These are phyloP conservation scores for Tetrahymena borealis DNA, from an alignment of 73 alveolate species.

Conservation along the genomic window DNA sequence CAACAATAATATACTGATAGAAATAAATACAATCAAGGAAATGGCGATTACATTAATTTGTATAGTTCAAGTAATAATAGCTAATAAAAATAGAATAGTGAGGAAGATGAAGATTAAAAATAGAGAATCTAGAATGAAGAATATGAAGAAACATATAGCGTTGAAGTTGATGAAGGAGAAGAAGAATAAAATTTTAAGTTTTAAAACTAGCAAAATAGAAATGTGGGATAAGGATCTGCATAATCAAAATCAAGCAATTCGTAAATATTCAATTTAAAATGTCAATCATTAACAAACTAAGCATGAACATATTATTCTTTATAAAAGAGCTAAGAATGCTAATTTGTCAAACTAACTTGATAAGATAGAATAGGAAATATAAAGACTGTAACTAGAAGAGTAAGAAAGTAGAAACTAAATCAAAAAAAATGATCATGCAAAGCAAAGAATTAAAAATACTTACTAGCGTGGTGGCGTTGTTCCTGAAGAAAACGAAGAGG, in stretches of 20 bases:
- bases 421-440: neutral
- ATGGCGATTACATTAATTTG: neutral
- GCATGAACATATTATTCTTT: neutral
- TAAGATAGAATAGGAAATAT: neutral
- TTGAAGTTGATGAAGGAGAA: neutral
- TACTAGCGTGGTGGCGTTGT: neutral
- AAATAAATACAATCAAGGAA: neutral
- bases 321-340: neutral
- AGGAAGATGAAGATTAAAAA: neutral
- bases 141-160: neutral
- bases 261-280: neutral
- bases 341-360: neutral
- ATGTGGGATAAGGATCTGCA: no score
- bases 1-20: neutral
- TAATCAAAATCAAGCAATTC: neutral
- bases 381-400: neutral
- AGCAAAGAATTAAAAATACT: neutral
- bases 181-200: neutral
- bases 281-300: neutral
- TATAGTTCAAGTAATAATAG: neutral
- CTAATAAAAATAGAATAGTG: neutral
- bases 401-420: neutral
- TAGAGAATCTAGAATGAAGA: neutral
- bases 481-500: neutral
- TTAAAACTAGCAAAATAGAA: no score